Conservation (phyloP, 306 rosid genomes). For the Urtica urens region DNA sequence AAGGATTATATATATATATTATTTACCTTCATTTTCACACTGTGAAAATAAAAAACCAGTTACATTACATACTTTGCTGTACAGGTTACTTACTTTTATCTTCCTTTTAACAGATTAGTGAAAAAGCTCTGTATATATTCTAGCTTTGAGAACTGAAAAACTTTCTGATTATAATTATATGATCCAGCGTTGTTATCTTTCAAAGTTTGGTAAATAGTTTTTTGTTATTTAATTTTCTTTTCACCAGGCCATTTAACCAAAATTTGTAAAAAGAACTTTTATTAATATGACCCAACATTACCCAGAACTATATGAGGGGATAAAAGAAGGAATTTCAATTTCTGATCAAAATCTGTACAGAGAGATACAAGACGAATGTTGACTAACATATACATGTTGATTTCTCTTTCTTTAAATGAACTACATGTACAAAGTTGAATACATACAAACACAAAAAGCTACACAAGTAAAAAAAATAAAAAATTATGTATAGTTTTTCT, state of each 20-base stretch:
- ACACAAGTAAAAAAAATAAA: background rate
- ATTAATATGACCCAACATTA: background rate
- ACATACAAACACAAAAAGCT: constrained; percentile 32
- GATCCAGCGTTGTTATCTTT: too few relatives aligned
- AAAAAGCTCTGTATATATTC: too few relatives aligned
- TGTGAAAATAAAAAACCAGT: constrained; percentile 4
- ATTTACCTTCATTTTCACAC: background rate
- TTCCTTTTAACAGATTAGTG: too few relatives aligned
- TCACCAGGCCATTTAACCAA: too few relatives aligned
- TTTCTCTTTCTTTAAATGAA: background rate
- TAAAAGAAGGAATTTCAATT: background rate
- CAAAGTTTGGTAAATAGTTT: too few relatives aligned
- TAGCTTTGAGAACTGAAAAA: too few relatives aligned
- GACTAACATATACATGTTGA: background rate
- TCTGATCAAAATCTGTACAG: constrained; percentile 8
- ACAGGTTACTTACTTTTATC: too few relatives aligned
- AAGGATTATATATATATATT: background rate
- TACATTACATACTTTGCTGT: too few relatives aligned
- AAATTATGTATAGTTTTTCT: background rate
- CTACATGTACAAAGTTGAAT: constrained; percentile 28
- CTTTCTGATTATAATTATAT: too few relatives aligned
- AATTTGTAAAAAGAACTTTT: too few relatives aligned
- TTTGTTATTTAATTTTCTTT: too few relatives aligned
- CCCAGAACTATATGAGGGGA: background rate
- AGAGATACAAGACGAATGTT: constrained; percentile 10